A percentile compares a stretch with the other conserved stretches of the same genome.
Conservation (phyloP, 129 eudicot genomes). For the Flaveria bidentis region DNA sequence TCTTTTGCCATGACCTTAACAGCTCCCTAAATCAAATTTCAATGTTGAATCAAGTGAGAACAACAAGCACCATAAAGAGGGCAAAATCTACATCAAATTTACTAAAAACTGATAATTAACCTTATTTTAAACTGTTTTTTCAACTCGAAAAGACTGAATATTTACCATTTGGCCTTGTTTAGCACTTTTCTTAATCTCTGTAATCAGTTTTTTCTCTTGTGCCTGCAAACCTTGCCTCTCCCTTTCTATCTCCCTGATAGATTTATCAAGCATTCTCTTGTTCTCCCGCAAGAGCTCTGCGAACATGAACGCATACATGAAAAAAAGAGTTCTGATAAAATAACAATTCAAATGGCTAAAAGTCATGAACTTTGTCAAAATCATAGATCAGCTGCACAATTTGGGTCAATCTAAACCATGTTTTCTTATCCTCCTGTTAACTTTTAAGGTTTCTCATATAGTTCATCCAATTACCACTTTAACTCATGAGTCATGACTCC, state of each 20-base stretch:
- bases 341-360: not conserved
- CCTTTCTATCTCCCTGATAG: constrained; percentile 91
- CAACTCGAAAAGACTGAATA: not conserved
- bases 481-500: not conserved
- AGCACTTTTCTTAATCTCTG: constrained; percentile 88
- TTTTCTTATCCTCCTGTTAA: not conserved
- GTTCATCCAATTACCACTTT: not conserved
- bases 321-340: not conserved
- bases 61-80: not conserved
- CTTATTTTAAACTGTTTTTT: not conserved
- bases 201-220: constrained; percentile 86
- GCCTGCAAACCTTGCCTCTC: constrained; percentile 91
- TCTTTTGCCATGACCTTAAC: constrained; percentile 97
- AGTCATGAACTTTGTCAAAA: not conserved
- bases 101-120: not conserved
- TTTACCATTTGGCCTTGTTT: constrained; percentile 96
- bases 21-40: constrained; percentile 59
- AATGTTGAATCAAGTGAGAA: not conserved
- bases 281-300: constrained; percentile 94
- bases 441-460: not conserved
- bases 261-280: constrained; percentile 92
- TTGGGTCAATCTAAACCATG: not conserved
- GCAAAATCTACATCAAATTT: not conserved
- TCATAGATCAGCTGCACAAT: not conserved
- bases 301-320: not conserved